Conservation (phyloP, 306 rosid species). For the Vigna radiata region DNA sequence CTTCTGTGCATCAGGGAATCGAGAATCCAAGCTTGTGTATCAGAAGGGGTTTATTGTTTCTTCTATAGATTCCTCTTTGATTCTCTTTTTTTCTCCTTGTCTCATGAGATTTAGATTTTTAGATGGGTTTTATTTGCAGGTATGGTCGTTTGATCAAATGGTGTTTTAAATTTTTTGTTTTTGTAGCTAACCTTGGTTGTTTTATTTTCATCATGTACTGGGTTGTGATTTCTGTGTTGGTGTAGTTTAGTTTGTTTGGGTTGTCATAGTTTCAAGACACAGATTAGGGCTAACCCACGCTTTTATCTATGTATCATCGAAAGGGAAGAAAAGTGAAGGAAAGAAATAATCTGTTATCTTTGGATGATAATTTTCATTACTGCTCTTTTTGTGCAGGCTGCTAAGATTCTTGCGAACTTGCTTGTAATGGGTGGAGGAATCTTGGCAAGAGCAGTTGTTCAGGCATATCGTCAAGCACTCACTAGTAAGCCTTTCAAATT, state of each 20-base stretch:
- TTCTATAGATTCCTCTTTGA: neutral
- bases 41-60: neutral
- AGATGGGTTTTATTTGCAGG: conserved; percentile 1
- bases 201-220: conserved; percentile 1
- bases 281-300: neutral
- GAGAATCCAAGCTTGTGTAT: neutral
- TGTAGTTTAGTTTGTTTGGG: conserved; percentile 10
- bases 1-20: neutral
- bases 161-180: neutral
- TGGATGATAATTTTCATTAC: neutral
- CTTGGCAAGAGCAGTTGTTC: conserved; percentile 77
- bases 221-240: neutral
- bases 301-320: neutral
- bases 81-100: neutral
- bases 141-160: neutral
- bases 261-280: neutral
- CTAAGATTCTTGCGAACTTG: conserved; percentile 82
- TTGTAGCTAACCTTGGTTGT: neutral
- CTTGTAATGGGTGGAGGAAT: conserved; percentile 82
- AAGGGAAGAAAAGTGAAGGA: neutral
- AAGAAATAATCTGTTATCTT: neutral
- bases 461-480: conserved; percentile 90
- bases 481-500: conserved; percentile 59
- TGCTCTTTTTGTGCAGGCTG: conserved; percentile 65
- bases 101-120: neutral